Evolutionary conservation across 164 flowering plant species (phyloP).

Genomic region (Umbellularia californica): DNA sequence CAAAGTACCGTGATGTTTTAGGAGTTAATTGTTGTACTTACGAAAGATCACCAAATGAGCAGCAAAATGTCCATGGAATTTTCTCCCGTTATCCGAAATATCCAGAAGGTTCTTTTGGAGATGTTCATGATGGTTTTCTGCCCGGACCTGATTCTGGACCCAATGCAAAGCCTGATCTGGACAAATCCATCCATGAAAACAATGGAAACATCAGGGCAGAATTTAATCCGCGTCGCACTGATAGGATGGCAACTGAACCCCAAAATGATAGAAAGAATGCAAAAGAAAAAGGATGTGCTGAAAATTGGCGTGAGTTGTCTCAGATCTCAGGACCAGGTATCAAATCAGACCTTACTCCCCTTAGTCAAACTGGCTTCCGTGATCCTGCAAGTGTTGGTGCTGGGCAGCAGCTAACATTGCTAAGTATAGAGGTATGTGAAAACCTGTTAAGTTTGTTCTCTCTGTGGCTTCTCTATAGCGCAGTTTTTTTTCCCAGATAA

Average conservation of each 20-base stretch:
- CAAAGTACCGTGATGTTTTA: constrained; percentile 10
- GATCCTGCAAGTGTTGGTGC: constrained; percentile 92
- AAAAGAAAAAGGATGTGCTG: constrained; percentile 15
- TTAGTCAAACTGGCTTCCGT: constrained; percentile 90
- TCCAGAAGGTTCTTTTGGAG: constrained; percentile 22
- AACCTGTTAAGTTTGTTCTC: not conserved
- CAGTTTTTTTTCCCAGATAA: not conserved
- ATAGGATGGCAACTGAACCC: constrained; percentile 3
- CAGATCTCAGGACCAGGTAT: constrained; percentile 84
- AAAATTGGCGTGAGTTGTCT: constrained; percentile 52
- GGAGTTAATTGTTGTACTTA: constrained; percentile 7
- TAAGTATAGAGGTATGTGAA: constrained; percentile 75
- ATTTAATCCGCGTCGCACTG: constrained; percentile 6
- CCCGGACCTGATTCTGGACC: constrained; percentile 18
- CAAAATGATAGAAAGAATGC: constrained; percentile 14
- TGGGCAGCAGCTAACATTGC: constrained; percentile 79
- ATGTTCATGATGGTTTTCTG: constrained; percentile 10
- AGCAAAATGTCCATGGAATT: constrained; percentile 13
- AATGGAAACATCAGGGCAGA: constrained; percentile 11
- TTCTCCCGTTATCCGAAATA: constrained; percentile 13
- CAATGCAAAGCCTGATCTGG: constrained; percentile 12
- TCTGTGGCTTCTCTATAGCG: not conserved
- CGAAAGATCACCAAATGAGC: constrained; percentile 3
- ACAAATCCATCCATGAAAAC: constrained; percentile 20
- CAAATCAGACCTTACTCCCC: constrained; percentile 66